These are phyloP conservation scores for Alternaria sp. DNA, from an alignment of 2,329 filamentous ascomycete species.

Conservation along the genomic window DNA sequence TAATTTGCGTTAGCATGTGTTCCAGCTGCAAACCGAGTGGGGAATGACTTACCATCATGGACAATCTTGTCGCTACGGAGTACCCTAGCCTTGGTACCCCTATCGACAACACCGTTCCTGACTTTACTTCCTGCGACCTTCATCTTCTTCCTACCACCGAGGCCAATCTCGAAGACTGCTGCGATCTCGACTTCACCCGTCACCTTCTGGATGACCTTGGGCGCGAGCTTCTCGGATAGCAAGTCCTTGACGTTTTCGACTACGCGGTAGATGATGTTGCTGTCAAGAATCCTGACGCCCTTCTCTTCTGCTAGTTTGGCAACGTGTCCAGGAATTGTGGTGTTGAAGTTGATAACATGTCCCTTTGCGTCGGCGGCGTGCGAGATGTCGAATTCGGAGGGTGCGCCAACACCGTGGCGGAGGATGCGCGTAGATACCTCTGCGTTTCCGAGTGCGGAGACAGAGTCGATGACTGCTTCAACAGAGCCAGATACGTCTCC, in stretches of 20 bases:
- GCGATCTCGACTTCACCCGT: slow-evolving; percentile 86
- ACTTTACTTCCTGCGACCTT: slow-evolving; percentile 89
- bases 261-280: slow-evolving; percentile 85
- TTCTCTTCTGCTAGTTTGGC: slow-evolving; percentile 70
- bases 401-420: slow-evolving; percentile 75
- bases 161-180: slow-evolving; percentile 82
- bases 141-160: slow-evolving; percentile 72
- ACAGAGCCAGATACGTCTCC: slow-evolving; percentile 93
- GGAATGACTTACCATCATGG: slow-evolving; percentile 74
- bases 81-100: slow-evolving; percentile 71
- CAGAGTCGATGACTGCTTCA: slow-evolving; percentile 81
- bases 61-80: slow-evolving; percentile 72
- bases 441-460: slow-evolving; percentile 80
- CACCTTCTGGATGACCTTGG: slow-evolving; percentile 71
- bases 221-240: slow-evolving; percentile 73
- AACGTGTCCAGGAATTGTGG: slow-evolving; percentile 70
- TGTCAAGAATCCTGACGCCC: slow-evolving; percentile 79
- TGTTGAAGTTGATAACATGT: slow-evolving; percentile 87
- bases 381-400: slow-evolving; percentile 87
- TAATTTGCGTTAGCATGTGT: slow-evolving; percentile 5
- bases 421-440: slow-evolving; percentile 82
- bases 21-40: too few species aligned
- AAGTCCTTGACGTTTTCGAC: slow-evolving; percentile 73
- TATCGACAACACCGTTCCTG: slow-evolving; percentile 76
- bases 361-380: slow-evolving; percentile 80